Evolutionary conservation across 2,329 filamentous ascomycete species (phyloP), one percentile per base, ranked within the genome.

Genomic region (Microcyclospora pomicola): DNA sequence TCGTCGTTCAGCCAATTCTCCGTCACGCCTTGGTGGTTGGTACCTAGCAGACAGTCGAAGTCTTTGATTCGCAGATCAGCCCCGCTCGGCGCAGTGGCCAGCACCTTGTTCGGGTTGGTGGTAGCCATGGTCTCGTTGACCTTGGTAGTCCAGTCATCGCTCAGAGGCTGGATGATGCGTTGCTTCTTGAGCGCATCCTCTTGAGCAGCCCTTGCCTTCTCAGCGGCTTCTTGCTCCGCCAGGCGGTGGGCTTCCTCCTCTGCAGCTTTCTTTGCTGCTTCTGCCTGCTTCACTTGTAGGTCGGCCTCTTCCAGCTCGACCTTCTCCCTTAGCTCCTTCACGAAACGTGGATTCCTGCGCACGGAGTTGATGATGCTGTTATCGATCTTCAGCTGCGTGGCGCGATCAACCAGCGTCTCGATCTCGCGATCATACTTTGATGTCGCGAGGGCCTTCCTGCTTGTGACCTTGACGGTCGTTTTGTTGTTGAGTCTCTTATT

Each of bases 1-100:
- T 82, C 77, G 54, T 87, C 82, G 45, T 87, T 86, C 6, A 88
- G 68, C 82, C 82, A 88, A 19, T 35, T 28, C 29, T 16, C 31
- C 13, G 31, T 15, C 28, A 0, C 59, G 65, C 7, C 62, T 12
- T 34, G 14, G 15, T 27, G 32, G 13, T 12, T 31, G 14, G 13
- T 34, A 7, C 12, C 79, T 4, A 66, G 41, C 4, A 86, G 59
- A 34, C 69, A 78, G n/a, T 60, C 63, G 49, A 85, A 78, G 51
- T 83, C 79, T 37, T 73, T 71, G 2, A 62, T 54, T 1, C 53
- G 63, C 12, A 82, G 59, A 10, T 69, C 49, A 35, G 32, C 55
- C 47, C 37, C 59, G 42, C 69, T 46, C 27, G 27, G 54, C 47
- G 30, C 58, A 43, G 15, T 62, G 52, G n/a, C 52, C 48, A 56